Conservation (phyloP, 2,329 filamentous ascomycete species). For the Kalmusia sp. region DNA sequence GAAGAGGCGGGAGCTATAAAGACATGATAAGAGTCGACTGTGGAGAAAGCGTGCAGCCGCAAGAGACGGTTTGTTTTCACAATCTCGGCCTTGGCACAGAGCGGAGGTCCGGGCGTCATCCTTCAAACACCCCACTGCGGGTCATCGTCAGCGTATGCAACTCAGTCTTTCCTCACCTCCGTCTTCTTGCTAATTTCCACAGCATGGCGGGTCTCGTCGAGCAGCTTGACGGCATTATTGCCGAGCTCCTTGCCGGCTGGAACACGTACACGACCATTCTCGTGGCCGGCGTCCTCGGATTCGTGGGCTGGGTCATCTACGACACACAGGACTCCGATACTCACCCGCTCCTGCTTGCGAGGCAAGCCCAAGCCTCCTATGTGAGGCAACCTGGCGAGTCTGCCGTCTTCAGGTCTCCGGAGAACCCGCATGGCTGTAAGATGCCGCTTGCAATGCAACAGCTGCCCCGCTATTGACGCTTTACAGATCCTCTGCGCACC, state of each 20-base stretch:
- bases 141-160: slow-evolving; percentile 6
- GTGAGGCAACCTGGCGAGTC: slow-evolving; percentile 87
- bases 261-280: slow-evolving; percentile 80
- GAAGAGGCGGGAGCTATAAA: slow-evolving; percentile 3
- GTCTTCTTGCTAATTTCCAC: slow-evolving; percentile 6
- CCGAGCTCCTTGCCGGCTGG: slow-evolving; percentile 78
- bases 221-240: slow-evolving; percentile 74
- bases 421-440: slow-evolving; percentile 77
- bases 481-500: slow-evolving; percentile 44
- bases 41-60: slow-evolving; percentile 12
- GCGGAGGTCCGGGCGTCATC: slow-evolving; percentile 1
- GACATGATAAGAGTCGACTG: slow-evolving; percentile 14
- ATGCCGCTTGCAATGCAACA: not conserved
- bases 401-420: slow-evolving; percentile 82
- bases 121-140: not conserved
- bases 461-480: slow-evolving; percentile 24
- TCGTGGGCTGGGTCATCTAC: slow-evolving; percentile 75
- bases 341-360: slow-evolving; percentile 87
- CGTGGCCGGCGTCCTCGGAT: slow-evolving; percentile 68
- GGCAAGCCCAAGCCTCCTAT: slow-evolving; percentile 79
- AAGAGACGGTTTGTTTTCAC: slow-evolving; percentile 16
- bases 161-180: not conserved
- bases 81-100: not conserved
- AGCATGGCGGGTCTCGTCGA: slow-evolving; percentile 60
- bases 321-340: slow-evolving; percentile 83